Evolutionary conservation across 345 rosid species (phyloP).

Genomic region (Lumnitzera racemosa): DNA sequence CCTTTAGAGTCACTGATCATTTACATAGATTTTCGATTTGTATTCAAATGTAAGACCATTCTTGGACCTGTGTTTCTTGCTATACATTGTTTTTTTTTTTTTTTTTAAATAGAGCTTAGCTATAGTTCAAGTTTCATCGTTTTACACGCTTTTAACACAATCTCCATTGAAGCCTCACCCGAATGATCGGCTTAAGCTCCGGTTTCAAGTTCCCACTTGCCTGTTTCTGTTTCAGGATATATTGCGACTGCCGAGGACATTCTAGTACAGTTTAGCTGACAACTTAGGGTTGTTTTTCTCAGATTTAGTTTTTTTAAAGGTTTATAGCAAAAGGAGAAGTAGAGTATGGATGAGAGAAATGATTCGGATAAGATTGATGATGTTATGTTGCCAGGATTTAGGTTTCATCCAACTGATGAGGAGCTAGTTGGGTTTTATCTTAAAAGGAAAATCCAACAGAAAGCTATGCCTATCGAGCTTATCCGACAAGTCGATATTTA

Average conservation of each 20-base stretch:
- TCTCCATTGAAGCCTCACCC: constrained; percentile 16
- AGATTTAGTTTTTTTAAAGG: background rate
- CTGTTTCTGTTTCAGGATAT: background rate
- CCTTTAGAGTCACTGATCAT: too few relatives aligned
- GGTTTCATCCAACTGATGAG: constrained; percentile 95
- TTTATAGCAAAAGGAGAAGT: background rate
- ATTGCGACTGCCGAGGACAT: too few relatives aligned
- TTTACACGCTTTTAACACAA: constrained; percentile 14
- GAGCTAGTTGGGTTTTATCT: constrained; percentile 91
- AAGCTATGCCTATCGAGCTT: constrained; percentile 60
- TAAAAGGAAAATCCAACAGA: constrained; percentile 54
- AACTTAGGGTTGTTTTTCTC: background rate
- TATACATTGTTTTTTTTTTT: too few relatives aligned
- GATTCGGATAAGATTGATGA: constrained; percentile 56
- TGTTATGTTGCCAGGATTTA: constrained; percentile 77
- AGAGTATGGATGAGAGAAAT: constrained; percentile 25
- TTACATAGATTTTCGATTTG: constrained; percentile 18
- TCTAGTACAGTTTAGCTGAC: too few relatives aligned
- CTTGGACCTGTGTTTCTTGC: too few relatives aligned
- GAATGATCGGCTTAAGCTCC: constrained; percentile 28
- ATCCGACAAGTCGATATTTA: constrained; percentile 93
- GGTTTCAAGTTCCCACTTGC: constrained; percentile 8
- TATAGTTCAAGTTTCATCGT: constrained; percentile 5
- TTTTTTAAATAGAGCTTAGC: too few relatives aligned
- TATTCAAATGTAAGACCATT: constrained; percentile 16